phyloP scores from a whole-genome alignment of 768 basidiomycete genomes.

The Dioszegia aurantiaca region DNA sequence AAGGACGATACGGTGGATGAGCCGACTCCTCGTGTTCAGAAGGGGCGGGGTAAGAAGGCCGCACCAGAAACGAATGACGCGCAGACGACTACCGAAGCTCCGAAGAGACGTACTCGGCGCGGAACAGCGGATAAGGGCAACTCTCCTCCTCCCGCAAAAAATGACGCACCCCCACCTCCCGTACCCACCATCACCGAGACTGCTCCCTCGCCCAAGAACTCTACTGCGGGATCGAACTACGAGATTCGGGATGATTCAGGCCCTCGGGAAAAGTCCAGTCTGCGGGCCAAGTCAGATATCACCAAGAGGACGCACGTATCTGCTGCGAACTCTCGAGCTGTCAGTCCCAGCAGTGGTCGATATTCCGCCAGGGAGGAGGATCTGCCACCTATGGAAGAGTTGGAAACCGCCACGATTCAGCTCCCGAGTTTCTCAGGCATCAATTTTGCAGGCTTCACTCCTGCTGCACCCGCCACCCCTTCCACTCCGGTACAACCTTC shows the following conservation, averaged over 20 bases:
- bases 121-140: constrained; percentile 26
- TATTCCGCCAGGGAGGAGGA: constrained; percentile 48
- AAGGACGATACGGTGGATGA: constrained; percentile 22
- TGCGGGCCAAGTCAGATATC: constrained; percentile 33
- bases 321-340: constrained; percentile 34
- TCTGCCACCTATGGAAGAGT: constrained; percentile 43
- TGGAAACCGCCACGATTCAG: constrained; percentile 40
- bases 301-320: constrained; percentile 32
- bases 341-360: constrained; percentile 32
- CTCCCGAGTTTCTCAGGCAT: constrained; percentile 39
- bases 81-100: constrained; percentile 25
- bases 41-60: constrained; percentile 23
- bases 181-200: constrained; percentile 45
- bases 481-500: not conserved
- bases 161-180: constrained; percentile 11
- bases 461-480: constrained; percentile 5
- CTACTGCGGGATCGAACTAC: constrained; percentile 19
- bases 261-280: constrained; percentile 24
- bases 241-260: constrained; percentile 28
- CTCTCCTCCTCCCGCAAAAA: constrained; percentile 23
- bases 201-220: constrained; percentile 36
- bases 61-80: constrained; percentile 16
- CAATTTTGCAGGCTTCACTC: constrained; percentile 9
- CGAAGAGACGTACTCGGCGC: constrained; percentile 18
- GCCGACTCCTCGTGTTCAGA: constrained; percentile 28